Conservation (phyloP, 768 basidiomycete genomes). For the Mycena polygramma region DNA sequence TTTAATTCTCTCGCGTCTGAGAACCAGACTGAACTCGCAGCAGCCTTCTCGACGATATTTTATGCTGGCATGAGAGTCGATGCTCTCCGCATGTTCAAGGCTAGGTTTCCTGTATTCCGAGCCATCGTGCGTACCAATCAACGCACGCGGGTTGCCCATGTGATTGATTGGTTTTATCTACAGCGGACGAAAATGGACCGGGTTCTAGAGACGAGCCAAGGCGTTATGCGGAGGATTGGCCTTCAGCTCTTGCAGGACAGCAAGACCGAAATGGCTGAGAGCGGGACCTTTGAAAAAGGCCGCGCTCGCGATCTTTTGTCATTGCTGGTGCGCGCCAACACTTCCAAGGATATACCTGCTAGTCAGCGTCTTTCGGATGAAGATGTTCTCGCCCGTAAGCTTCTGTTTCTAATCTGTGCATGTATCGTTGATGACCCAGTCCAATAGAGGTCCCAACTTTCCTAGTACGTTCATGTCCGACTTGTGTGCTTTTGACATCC, state of each 20-base stretch:
- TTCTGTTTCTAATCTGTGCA: background rate
- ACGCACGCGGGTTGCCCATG: too few relatives aligned
- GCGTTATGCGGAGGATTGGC: constrained; percentile 65
- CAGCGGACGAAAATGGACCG: constrained; percentile 51
- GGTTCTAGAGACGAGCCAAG: constrained; percentile 47
- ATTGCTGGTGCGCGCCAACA: constrained; percentile 73
- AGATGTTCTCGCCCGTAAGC: constrained; percentile 70
- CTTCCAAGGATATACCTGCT: constrained; percentile 69
- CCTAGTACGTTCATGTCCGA: too few relatives aligned
- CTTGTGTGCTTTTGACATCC: too few relatives aligned
- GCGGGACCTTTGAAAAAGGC: constrained; percentile 47
- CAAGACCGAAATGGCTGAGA: constrained; percentile 53
- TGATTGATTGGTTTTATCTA: too few relatives aligned
- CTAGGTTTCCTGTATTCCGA: constrained; percentile 47
- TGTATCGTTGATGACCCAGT: background rate
- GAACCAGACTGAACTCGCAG: constrained; percentile 55
- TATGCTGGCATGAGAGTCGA: constrained; percentile 50
- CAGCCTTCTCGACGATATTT: constrained; percentile 61
- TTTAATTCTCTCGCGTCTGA: constrained; percentile 37
- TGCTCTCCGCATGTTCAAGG: constrained; percentile 42
- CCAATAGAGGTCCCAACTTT: constrained; percentile 71
- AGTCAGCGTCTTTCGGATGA: constrained; percentile 69
- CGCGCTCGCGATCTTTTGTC: constrained; percentile 69
- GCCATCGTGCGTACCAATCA: constrained; percentile 41
- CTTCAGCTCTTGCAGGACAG: constrained; percentile 62